Evolutionary conservation across 2,329 filamentous ascomycete species (phyloP).

Genomic region (Aspergillus novofumigatus): DNA sequence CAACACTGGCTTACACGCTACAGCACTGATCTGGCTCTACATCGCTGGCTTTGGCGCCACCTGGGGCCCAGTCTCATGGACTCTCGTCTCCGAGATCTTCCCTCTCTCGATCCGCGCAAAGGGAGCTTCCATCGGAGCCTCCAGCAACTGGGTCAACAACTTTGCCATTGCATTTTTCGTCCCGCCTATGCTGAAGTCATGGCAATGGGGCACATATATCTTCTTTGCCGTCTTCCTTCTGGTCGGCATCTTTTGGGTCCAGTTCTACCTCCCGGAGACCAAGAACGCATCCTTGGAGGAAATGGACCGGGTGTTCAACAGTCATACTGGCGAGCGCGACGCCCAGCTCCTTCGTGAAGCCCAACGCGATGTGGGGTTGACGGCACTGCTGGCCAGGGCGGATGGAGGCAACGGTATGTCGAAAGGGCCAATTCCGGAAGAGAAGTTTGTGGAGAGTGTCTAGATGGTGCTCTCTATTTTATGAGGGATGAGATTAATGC

Average conservation of each 20-base stretch:
- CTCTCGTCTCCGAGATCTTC: slow-evolving; percentile 26
- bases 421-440: not conserved
- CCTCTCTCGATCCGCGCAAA: slow-evolving; percentile 27
- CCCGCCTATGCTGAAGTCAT: slow-evolving; percentile 21
- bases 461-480: not conserved
- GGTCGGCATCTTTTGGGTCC: slow-evolving; percentile 24
- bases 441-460: slow-evolving; percentile 5
- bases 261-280: slow-evolving; percentile 48
- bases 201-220: slow-evolving; percentile 27
- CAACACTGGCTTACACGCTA: not conserved
- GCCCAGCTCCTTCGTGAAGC: slow-evolving; percentile 22
- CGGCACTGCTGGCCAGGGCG: slow-evolving; percentile 14
- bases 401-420: not conserved
- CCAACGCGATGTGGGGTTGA: slow-evolving; percentile 22
- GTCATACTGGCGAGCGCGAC: slow-evolving; percentile 24
- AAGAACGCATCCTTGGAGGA: slow-evolving; percentile 56
- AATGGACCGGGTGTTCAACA: slow-evolving; percentile 41
- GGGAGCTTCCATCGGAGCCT: slow-evolving; percentile 25
- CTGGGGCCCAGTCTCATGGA: slow-evolving; percentile 28
- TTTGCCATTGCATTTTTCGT: slow-evolving; percentile 28
- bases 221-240: slow-evolving; percentile 26
- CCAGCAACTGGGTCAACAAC: slow-evolving; percentile 30
- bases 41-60: slow-evolving; percentile 23
- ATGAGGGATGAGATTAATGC: not conserved
- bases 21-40: slow-evolving; percentile 26